Conservation (phyloP, 495 filamentous ascomycete species). For the Geopyxis carbonaria region DNA sequence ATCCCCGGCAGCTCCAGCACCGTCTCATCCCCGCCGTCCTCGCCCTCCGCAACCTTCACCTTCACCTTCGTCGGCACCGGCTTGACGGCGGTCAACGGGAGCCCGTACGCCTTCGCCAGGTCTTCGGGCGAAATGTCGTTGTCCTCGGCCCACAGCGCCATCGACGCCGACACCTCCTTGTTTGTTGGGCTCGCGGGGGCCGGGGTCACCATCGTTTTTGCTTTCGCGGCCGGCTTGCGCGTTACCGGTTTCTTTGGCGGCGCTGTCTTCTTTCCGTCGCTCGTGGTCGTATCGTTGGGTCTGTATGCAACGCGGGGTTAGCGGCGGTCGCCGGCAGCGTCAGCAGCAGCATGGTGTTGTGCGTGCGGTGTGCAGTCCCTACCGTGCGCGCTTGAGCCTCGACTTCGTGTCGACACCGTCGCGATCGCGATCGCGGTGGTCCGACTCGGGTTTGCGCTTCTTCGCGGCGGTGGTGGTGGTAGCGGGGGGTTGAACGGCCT, state of each 20-base stretch:
- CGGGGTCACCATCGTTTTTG: slow-evolving; percentile 21
- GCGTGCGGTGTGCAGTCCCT: background rate
- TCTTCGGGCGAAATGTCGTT: slow-evolving; percentile 46
- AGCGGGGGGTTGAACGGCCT: background rate
- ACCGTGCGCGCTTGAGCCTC: slow-evolving; percentile 4
- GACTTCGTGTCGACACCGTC: background rate
- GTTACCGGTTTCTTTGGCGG: slow-evolving; percentile 32
- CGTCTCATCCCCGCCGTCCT: slow-evolving; percentile 3
- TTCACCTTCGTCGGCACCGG: slow-evolving; percentile 3
- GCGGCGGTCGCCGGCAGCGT: background rate
- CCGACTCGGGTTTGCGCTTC: slow-evolving; percentile 3
- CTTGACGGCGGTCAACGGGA: slow-evolving; percentile 10
- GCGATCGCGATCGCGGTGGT: background rate
- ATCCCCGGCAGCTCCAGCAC: slow-evolving; percentile 10
- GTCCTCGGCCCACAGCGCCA: slow-evolving; percentile 35
- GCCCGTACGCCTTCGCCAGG: slow-evolving; percentile 38
- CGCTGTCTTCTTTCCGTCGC: slow-evolving; percentile 34
- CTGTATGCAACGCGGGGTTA: background rate
- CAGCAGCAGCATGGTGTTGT: background rate
- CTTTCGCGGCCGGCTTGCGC: slow-evolving; percentile 11
- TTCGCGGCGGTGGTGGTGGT: background rate
- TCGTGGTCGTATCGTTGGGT: background rate
- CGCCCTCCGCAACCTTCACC: slow-evolving; percentile 10
- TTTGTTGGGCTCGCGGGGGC: slow-evolving; percentile 1
- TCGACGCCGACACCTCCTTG: slow-evolving; percentile 19